Evolutionary conservation across 179 eudicot genomes (phyloP), one percentile per base, ranked within the genome.

Genomic region (Heliamphora ciliata): DNA sequence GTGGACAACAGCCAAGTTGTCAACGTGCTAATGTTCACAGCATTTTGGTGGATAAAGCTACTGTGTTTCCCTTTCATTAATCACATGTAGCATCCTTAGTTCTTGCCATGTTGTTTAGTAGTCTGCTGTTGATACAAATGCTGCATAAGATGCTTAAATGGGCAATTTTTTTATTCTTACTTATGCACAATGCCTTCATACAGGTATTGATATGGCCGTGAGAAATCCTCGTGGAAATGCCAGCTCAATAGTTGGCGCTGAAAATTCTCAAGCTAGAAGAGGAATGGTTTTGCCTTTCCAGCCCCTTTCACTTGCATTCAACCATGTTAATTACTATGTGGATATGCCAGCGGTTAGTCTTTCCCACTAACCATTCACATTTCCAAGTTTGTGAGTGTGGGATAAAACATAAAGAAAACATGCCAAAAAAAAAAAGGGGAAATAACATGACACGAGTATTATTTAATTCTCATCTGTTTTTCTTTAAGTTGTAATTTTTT

Each of bases 251-350:
- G 73, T 24, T 63, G 24, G 17, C 2, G 6, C 50, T n/a, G 54
- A 11, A 24, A 69, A 72, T 56, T 55, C 40, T 2, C 44, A 52
- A 55, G 75, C 80, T 21, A 72, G 64, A 86, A 88, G 44, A 66
- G 97, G 97, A 86, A 93, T 92, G 97, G 90, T 92, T 86, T 86
- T 94, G 81, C 97, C 97, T 10, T 95, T 95, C 87, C 84, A 87
- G 61, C 97, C 94, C 46, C 89, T 90, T 87, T 90, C 97, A 21
- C 90, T 94, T 24, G 89, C 93, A 80, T 94, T 94, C 85, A 85
- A 90, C 73, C 97, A 91, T 79, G 84, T 94, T 80, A 93, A 89
- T 68, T 94, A 93, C 83, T 92, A 87, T 24, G 94, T 94, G 50
- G 92, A 94, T 80, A 92, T 91, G 92, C 98, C 98, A 13, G 80